Conservation (phyloP, 441 rosid genomes). For the Caryocar brasiliense region DNA sequence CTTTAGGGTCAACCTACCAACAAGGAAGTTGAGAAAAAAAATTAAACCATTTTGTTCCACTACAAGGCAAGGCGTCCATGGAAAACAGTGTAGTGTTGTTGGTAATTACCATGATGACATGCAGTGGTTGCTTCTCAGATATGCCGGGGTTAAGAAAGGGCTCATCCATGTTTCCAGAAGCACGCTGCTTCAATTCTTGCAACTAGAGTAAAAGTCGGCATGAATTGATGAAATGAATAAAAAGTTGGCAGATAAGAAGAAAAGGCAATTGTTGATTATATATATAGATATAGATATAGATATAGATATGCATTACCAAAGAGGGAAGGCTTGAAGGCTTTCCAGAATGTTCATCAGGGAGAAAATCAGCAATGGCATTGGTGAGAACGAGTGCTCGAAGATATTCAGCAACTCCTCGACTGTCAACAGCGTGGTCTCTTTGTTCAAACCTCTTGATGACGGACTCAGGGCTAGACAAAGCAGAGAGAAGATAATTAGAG, state of each 20-base stretch:
- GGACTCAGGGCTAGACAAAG: constrained; percentile 60
- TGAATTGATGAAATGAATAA: neutral
- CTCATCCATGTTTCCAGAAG: constrained; percentile 58
- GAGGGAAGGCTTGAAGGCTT: constrained; percentile 77
- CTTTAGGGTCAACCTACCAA: constrained; percentile 78
- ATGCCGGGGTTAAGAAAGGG: constrained; percentile 68
- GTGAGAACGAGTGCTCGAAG: constrained; percentile 73
- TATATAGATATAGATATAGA: too few relatives aligned
- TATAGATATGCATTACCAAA: constrained; percentile 57
- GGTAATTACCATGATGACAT: constrained; percentile 72
- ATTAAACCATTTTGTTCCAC: neutral
- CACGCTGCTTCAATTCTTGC: constrained; percentile 87
- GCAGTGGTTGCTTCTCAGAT: constrained; percentile 90
- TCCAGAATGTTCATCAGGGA: constrained; percentile 79
- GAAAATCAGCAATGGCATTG: constrained; percentile 72
- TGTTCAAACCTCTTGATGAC: constrained; percentile 77
- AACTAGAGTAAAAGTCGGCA: constrained; percentile 39
- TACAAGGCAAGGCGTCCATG: neutral
- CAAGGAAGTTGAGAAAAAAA: neutral
- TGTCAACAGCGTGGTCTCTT: constrained; percentile 71
- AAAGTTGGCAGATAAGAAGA: neutral
- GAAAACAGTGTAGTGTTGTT: neutral
- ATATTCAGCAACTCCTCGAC: constrained; percentile 84
- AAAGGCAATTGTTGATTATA: too few relatives aligned
- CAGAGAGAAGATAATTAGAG: neutral